phyloP scores from a whole-genome alignment of 345 rosid species.

The Gossypium raimondii region DNA sequence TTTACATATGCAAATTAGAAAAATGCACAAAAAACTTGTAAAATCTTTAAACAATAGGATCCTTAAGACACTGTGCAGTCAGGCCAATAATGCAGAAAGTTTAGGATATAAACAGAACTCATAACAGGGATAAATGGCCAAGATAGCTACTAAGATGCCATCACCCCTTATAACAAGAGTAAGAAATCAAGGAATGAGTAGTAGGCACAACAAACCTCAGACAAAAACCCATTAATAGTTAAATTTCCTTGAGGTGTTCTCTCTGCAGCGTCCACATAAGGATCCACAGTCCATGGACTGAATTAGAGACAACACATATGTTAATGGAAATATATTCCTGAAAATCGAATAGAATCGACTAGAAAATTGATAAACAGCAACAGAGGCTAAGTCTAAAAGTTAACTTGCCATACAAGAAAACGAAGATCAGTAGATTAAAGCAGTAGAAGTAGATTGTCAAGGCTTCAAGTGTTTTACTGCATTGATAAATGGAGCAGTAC shows the following conservation, averaged over 20 bases:
- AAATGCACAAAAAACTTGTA: not conserved
- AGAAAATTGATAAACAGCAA: not conserved
- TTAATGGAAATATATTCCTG: not conserved
- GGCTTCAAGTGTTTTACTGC: not conserved
- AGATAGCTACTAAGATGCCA: not conserved
- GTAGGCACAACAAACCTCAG: constrained; percentile 47
- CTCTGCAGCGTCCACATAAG: constrained; percentile 66
- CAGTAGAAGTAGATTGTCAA: not conserved
- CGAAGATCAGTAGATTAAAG: not conserved
- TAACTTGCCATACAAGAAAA: not conserved
- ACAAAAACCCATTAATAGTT: constrained; percentile 60
- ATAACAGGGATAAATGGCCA: not conserved
- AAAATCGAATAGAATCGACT: not conserved
- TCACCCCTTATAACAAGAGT: not conserved
- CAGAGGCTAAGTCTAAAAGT: not conserved
- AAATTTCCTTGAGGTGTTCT: constrained; percentile 56
- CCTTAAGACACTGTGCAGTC: not conserved
- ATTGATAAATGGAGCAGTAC: not conserved
- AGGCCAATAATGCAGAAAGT: constrained; percentile 3
- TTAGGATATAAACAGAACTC: not conserved
- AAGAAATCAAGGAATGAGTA: not conserved
- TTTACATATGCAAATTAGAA: not conserved
- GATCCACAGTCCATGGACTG: constrained; percentile 73
- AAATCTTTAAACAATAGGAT: not conserved
- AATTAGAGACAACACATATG: constrained; percentile 22